Evolutionary conservation across 805 yeast species (phyloP), one percentile per base, ranked within the genome.

Genomic region (Hemisphaericaspora nanyangensis): DNA sequence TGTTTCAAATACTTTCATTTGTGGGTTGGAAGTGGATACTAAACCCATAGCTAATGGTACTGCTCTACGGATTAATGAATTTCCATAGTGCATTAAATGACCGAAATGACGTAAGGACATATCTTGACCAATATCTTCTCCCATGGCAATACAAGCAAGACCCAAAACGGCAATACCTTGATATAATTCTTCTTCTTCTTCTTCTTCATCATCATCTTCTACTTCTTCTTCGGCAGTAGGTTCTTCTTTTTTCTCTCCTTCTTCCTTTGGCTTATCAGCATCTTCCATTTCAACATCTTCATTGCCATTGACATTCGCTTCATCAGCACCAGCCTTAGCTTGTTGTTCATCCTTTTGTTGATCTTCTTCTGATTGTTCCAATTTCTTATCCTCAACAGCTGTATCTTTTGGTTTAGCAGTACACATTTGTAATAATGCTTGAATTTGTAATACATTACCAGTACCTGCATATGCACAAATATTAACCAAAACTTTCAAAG

Each of bases 1-100:
- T 0, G 98, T 90, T 61, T 93, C 99, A 58, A 88, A 93, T 12
- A 91, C 96, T 65, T 89, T 90, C 85, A 93, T 90, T 65, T 90
- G 93, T 8, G 99, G 96, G 61, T 89, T 84, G 2, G 96, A 87
- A 2, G 95, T 82, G 5, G 95, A 86, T 6, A 91, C 85, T 44
- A 93, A 76, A 37, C 96, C 97, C 90, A 93, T 85, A n/a, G 99
- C 98, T 49, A 93, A 74, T 25, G 99, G 99, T 32, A 93, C 98
- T 15, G 96, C 90, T 52, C 95, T 79, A 54, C 90, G 83, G 44
- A 93, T 86, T 44, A 86, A 76, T 17, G 93, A 80, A 52, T 87
- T 90, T 43, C 99, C 99, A 59, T 93, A 93, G 61, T 93, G 99
- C 95, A 93, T 88, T 61, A 93, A 74, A 63, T 93, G 99, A 34